Percentiles rank a stretch among this genome's conserved stretches.
Conservation (phyloP, 2,329 filamentous ascomycete genomes). For the Colletotrichum simmondsii region DNA sequence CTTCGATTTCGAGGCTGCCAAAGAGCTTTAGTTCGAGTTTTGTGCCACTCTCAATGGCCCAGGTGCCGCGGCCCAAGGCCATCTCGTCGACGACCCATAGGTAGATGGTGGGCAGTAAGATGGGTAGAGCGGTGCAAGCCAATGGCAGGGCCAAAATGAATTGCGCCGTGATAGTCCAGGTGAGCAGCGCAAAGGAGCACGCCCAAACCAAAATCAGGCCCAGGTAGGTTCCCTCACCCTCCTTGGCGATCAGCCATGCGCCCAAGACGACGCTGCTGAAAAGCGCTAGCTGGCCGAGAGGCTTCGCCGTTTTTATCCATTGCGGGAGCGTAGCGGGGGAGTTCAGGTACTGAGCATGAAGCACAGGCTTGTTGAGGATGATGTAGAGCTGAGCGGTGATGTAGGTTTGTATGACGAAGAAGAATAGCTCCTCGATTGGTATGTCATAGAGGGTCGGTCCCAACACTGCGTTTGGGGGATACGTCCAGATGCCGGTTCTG, state of each 20-base stretch:
- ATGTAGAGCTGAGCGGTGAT: slow-evolving; percentile 77
- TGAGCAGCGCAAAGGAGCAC: slow-evolving; percentile 70
- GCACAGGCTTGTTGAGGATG: slow-evolving; percentile 72
- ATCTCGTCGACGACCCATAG: slow-evolving; percentile 79
- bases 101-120: slow-evolving; percentile 73
- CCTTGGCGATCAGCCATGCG: slow-evolving; percentile 54
- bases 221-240: slow-evolving; percentile 69
- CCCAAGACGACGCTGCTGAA: slow-evolving; percentile 55
- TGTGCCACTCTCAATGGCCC: slow-evolving; percentile 75
- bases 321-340: slow-evolving; percentile 42
- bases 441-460: slow-evolving; percentile 73
- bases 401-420: slow-evolving; percentile 82
- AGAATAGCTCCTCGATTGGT: slow-evolving; percentile 79
- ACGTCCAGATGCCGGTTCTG: slow-evolving; percentile 75
- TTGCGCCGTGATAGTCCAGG: slow-evolving; percentile 72
- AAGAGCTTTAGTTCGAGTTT: slow-evolving; percentile 74
- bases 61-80: slow-evolving; percentile 74
- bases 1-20: slow-evolving; percentile 76
- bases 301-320: slow-evolving; percentile 43
- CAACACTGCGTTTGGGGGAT: slow-evolving; percentile 72
- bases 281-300: slow-evolving; percentile 62
- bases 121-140: slow-evolving; percentile 67
- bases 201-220: slow-evolving; percentile 79
- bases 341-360: slow-evolving; percentile 57
- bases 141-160: slow-evolving; percentile 71